Evolutionary conservation across 192 early-diverging fungal species (phyloP).

Genomic region (Geranomyces michiganensis): DNA sequence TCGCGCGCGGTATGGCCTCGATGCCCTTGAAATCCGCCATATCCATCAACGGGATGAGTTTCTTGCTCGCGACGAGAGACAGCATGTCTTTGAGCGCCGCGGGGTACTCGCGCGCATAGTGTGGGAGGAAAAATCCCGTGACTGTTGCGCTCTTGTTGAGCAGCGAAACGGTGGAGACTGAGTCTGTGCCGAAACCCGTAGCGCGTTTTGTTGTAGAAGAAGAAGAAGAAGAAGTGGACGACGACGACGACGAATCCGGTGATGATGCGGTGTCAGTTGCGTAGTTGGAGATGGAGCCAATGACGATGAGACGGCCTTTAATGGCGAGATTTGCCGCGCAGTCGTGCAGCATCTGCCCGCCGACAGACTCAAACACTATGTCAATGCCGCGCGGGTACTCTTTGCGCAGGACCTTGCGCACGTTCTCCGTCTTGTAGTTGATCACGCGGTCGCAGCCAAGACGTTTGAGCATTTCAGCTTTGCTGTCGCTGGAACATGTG

Average conservation of each 20-base stretch:
- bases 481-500: slow-evolving; percentile 56
- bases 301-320: slow-evolving; percentile 39
- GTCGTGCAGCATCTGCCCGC: slow-evolving; percentile 55
- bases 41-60: slow-evolving; percentile 49
- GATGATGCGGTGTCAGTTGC: slow-evolving; percentile 6
- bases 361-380: slow-evolving; percentile 62
- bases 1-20: slow-evolving; percentile 40
- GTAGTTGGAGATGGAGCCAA: slow-evolving; percentile 41
- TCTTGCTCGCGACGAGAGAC: slow-evolving; percentile 29
- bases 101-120: slow-evolving; percentile 41
- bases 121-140: slow-evolving; percentile 59
- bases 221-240: background rate
- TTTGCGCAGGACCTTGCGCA: slow-evolving; percentile 50
- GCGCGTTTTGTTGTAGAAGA: background rate
- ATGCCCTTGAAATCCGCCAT: slow-evolving; percentile 44
- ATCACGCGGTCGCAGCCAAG: slow-evolving; percentile 61
- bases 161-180: slow-evolving; percentile 48
- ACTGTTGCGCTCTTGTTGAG: slow-evolving; percentile 54
- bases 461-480: slow-evolving; percentile 53
- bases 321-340: slow-evolving; percentile 39
- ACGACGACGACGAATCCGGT: too few species aligned
- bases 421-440: slow-evolving; percentile 63
- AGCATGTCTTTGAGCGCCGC: slow-evolving; percentile 40
- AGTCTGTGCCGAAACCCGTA: slow-evolving; percentile 43
- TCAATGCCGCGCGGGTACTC: slow-evolving; percentile 62